Base-by-base conservation (phyloP, 345 rosid species). In the Populus ilicifolia region DNA sequence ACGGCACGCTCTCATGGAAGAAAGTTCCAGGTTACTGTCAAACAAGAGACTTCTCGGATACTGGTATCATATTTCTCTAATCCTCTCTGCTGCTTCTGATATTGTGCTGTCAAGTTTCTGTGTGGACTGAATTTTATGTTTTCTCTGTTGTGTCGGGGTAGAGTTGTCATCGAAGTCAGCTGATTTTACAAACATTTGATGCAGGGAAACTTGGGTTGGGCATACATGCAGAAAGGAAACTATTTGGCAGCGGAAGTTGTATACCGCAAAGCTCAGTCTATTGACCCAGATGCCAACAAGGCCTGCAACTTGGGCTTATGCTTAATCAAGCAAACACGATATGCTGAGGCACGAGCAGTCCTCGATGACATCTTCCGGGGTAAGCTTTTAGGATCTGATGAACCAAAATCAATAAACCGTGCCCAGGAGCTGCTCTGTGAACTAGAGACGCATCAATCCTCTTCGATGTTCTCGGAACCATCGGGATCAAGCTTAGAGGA, bases 161-260 rank as follows among this genome's bases (percentile, higher is more conserved):
- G 8, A 38, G 39, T 6, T 7, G 39, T 6, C 39, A 5, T 7
- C 33, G 33, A 8, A 11, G 2, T 25, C 29, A 38, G 66, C 43
- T 71, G 23, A 65, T 25, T 25, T 48, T 36, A 6, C 27, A 6
- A 29, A 36, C 63, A 36, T 67, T 35, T n/a, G 13, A 33, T 21
- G 21, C 82, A 96, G 98, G 99, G 98, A n/a, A 96, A 96, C 81
- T 81, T 96, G 87, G 99, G 98, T 20, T 96, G 99, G 99, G 99
- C 97, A 14, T 92, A 96, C 80, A 94, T 94, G 97, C 97, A 92
- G 78, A 89, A 91, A 78, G 83, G 89, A 50, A 96, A 90, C 86
- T 92, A 81, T 87, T 69, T 87, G 70, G 89, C 90, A 0, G 99
- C 99, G 1, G 98, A 96, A 83, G 97, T 84, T 1, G 96, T 93